Conservation (phyloP, 1,284 basidiomycete species). For the Trichosporon sp. region DNA sequence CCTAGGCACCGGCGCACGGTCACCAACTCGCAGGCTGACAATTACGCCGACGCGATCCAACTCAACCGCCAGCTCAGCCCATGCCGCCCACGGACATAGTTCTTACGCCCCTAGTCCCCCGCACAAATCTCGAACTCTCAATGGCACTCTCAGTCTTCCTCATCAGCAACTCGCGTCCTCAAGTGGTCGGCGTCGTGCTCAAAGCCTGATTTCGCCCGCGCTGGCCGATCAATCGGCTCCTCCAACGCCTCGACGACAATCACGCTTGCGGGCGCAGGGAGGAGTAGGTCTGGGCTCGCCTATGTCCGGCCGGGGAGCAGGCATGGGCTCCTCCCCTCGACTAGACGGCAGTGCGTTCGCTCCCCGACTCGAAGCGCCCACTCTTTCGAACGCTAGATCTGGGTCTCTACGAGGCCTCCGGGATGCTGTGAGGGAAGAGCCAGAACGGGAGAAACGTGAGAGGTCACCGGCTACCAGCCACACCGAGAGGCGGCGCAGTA, state of each 20-base stretch:
- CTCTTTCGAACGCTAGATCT: not conserved
- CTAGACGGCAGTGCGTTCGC: not conserved
- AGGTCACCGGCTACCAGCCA: not conserved
- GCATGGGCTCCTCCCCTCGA: conserved; percentile 5
- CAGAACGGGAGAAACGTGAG: not conserved
- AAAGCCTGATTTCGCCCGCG: conserved; percentile 19
- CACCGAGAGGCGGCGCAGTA: not conserved
- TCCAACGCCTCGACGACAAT: conserved; percentile 7
- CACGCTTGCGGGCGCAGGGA: not conserved
- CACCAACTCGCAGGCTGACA: not conserved
- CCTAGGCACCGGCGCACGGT: not conserved
- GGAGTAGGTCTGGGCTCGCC: not conserved
- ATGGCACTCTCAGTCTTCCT: not conserved
- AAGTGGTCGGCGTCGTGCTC: conserved; percentile 21
- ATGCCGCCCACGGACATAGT: not conserved
- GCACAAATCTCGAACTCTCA: not conserved
- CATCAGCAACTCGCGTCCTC: conserved; percentile 6
- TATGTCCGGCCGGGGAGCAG: not conserved
- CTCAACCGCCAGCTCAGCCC: conserved; percentile 1
- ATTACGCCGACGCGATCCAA: not conserved
- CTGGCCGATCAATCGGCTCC: not conserved
- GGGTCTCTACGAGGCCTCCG: not conserved
- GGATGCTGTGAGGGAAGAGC: not conserved
- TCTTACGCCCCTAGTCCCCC: not conserved
- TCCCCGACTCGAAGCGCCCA: not conserved